A percentile compares a stretch with the other conserved stretches of the same genome.
Conservation (phyloP, 2,329 filamentous ascomycete genomes). For the Paecilomyces fulvus region DNA sequence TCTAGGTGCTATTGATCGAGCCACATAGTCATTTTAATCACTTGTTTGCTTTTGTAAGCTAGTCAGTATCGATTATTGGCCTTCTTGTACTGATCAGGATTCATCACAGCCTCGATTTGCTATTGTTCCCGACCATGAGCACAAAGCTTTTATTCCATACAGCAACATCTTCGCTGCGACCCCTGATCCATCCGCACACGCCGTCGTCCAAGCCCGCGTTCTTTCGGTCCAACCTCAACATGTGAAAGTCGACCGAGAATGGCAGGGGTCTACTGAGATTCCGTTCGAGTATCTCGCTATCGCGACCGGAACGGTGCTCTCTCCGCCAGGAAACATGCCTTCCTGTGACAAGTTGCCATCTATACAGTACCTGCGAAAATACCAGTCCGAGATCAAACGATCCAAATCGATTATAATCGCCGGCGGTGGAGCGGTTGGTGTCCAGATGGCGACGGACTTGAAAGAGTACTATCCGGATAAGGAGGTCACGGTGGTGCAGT, state of each 20-base stretch:
- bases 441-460: slow-evolving; percentile 44
- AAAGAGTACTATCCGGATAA: slow-evolving; percentile 42
- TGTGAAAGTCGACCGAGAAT: slow-evolving; percentile 25
- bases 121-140: slow-evolving; percentile 25
- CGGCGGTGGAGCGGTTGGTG: slow-evolving; percentile 44
- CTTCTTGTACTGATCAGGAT: not conserved
- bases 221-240: slow-evolving; percentile 18
- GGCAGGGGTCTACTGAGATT: slow-evolving; percentile 22
- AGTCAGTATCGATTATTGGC: not conserved
- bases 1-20: slow-evolving; percentile 24
- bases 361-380: slow-evolving; percentile 22
- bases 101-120: slow-evolving; percentile 22
- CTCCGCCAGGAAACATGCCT: slow-evolving; percentile 24
- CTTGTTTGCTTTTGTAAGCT: slow-evolving; percentile 25
- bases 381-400: slow-evolving; percentile 21
- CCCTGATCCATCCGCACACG: slow-evolving; percentile 15
- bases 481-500: slow-evolving; percentile 41
- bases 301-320: slow-evolving; percentile 26
- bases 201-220: slow-evolving; percentile 24
- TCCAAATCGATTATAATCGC: slow-evolving; percentile 27
- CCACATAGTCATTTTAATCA: slow-evolving; percentile 30
- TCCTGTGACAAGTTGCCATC: slow-evolving; percentile 25
- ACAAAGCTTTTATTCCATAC: slow-evolving; percentile 30
- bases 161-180: slow-evolving; percentile 19
- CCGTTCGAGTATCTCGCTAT: slow-evolving; percentile 26